A percentile compares a stretch with the other conserved stretches of the same genome.
Evolutionary conservation across 495 filamentous ascomycete species (phyloP).

Genomic region (Penicillium robsamsonii): DNA sequence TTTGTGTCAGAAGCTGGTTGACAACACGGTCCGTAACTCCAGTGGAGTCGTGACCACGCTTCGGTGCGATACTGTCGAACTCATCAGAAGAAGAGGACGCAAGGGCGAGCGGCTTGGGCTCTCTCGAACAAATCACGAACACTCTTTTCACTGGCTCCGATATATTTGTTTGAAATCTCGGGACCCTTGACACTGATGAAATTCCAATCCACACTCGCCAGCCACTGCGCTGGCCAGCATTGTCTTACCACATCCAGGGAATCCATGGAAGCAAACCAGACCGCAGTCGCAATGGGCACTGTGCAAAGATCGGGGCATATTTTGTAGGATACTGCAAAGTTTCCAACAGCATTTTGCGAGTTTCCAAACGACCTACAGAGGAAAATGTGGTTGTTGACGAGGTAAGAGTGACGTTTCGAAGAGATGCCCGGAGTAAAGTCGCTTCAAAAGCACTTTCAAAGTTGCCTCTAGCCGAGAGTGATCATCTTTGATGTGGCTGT

Average conservation of each 20-base stretch:
- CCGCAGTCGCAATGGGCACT: conserved; percentile 87
- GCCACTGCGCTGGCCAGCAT: conserved; percentile 90
- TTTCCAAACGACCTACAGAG: conserved; percentile 87
- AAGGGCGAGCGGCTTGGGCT: conserved; percentile 83
- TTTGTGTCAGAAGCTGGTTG: conserved; percentile 95
- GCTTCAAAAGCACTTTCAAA: conserved; percentile 78
- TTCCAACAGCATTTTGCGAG: conserved; percentile 83
- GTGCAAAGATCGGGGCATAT: conserved; percentile 95
- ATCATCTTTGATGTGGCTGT: conserved; percentile 45
- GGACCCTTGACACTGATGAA: conserved; percentile 98
- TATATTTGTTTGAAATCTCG: conserved; percentile 98
- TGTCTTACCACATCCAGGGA: conserved; percentile 94
- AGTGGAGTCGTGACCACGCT: conserved; percentile 93
- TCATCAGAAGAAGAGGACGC: conserved; percentile 97
- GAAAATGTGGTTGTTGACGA: conserved; percentile 83
- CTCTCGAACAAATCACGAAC: conserved; percentile 93
- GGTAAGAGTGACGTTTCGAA: conserved; percentile 91
- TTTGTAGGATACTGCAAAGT: conserved; percentile 96
- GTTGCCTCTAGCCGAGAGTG: conserved; percentile 64
- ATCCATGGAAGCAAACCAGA: conserved; percentile 92
- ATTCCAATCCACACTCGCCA: conserved; percentile 92
- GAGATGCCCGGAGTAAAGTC: conserved; percentile 92
- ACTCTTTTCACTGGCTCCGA: conserved; percentile 91
- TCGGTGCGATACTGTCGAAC: conserved; percentile 95
- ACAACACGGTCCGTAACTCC: conserved; percentile 98